Base-by-base conservation (phyloP, 345 rosid species). In the Clarkia xantiana region DNA sequence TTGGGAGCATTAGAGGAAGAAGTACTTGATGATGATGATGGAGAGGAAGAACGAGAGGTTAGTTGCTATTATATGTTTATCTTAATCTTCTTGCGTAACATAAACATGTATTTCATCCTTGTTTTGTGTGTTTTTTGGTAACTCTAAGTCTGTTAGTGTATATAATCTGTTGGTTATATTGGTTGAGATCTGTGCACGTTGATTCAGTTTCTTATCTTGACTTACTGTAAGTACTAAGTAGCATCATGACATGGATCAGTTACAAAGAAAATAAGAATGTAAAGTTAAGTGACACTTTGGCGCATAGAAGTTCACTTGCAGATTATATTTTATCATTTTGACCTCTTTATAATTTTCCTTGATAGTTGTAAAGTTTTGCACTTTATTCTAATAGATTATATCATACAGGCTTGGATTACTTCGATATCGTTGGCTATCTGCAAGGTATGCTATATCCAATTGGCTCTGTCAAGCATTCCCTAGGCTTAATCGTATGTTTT, bases 41-140 rank as follows among this genome's bases (percentile, higher is more conserved):
- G 86, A 29, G 99, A 93, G 77, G 97, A 93, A 64, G 97, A 93
- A 60, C 73, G 99, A 39, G 99, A 87, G 86, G 97, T 84, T 58
- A 64, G 84, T 65, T 48, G 42, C 47, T 46, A 15, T 23, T 38
- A 42, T n/a, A n/a, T n/a, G n/a, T n/a, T n/a, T n/a, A n/a, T n/a
- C n/a, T n/a, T n/a, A n/a, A n/a, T n/a, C n/a, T n/a, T n/a, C n/a
- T n/a, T n/a, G n/a, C n/a, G n/a, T n/a, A n/a, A n/a, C n/a, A n/a
- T n/a, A n/a, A n/a, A n/a, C 20, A 47, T 15, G 20, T 41, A 14
- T 39, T n/a, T 46, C 36, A 29, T 29, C 36, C 36, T 2, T 29
- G 36, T 29, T 29, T 1, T 29, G 36, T 29, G 36, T 29, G 8
- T 29, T 0, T n/a, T 29, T 29, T 0, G 36, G 4, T 29, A 4